A percentile compares a stretch with the other conserved stretches of the same genome.
Evolutionary conservation across 2,329 filamentous ascomycete genomes (phyloP).

Genomic region (Aspergillus amoenus): DNA sequence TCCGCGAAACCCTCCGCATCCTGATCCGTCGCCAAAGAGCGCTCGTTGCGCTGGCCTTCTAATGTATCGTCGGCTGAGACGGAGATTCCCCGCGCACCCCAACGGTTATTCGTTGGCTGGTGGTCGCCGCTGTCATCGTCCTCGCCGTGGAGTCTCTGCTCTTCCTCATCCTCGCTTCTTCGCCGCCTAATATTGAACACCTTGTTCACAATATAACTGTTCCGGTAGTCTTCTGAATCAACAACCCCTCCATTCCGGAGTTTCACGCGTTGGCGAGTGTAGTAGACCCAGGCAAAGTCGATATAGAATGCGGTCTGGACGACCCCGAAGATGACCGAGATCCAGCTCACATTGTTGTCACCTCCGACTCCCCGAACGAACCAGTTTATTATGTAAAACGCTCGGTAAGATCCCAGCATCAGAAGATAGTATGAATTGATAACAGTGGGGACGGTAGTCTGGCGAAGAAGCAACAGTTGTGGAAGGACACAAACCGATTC

Average conservation of each 20-base stretch:
- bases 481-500: slow-evolving; percentile 89
- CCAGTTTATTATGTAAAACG: slow-evolving; percentile 90
- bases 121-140: slow-evolving; percentile 27
- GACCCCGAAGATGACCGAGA: slow-evolving; percentile 81
- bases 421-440: slow-evolving; percentile 96
- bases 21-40: slow-evolving; percentile 11
- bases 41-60: slow-evolving; percentile 22
- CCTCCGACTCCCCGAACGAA: slow-evolving; percentile 66
- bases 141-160: slow-evolving; percentile 35
- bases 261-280: slow-evolving; percentile 89
- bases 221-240: slow-evolving; percentile 81
- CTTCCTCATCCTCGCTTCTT: slow-evolving; percentile 40
- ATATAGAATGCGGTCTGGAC: slow-evolving; percentile 87
- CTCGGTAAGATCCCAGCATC: slow-evolving; percentile 82
- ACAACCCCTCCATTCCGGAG: slow-evolving; percentile 83
- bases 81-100: slow-evolving; percentile 59
- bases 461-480: slow-evolving; percentile 84
- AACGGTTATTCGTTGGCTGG: slow-evolving; percentile 44
- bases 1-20: slow-evolving; percentile 24
- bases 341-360: slow-evolving; percentile 62
- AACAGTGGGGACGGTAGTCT: slow-evolving; percentile 93
- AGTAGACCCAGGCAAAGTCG: slow-evolving; percentile 98
- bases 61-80: slow-evolving; percentile 59
- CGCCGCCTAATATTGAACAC: slow-evolving; percentile 61
- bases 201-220: slow-evolving; percentile 78